Evolutionary conservation across 805 yeast genomes (phyloP).

Genomic region (Metschnikowia santaceciliae): DNA sequence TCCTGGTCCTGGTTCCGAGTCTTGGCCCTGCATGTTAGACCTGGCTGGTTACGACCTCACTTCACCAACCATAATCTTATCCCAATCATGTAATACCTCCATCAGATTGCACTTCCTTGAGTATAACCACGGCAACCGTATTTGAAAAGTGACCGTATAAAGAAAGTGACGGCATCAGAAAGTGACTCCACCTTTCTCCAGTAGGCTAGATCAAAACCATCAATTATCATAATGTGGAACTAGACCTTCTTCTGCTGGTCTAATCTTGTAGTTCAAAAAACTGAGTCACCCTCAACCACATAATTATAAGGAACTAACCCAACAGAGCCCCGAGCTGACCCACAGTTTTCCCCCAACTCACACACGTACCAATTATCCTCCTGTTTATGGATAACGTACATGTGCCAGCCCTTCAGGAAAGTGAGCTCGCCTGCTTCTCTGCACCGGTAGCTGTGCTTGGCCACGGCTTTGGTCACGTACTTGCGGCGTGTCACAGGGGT

Average conservation of each 20-base stretch:
- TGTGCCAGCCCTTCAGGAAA: constrained; percentile 40
- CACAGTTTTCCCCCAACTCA: constrained; percentile 36
- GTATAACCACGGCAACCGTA: too few species aligned
- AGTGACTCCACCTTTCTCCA: too few species aligned
- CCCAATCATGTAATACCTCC: too few species aligned
- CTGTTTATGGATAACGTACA: constrained; percentile 40
- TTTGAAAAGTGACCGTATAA: too few species aligned
- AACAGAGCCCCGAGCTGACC: constrained; percentile 29
- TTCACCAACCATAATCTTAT: too few species aligned
- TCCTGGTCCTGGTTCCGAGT: too few species aligned
- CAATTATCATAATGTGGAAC: neutral
- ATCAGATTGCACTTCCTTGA: too few species aligned
- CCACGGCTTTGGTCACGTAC: constrained; percentile 34
- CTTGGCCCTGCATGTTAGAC: too few species aligned
- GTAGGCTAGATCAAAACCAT: neutral
- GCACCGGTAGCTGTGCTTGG: constrained; percentile 37
- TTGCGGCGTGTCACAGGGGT: constrained; percentile 32
- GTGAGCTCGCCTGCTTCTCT: constrained; percentile 39
- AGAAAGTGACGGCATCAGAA: too few species aligned
- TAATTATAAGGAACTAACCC: constrained; percentile 45
- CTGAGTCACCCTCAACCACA: constrained; percentile 29
- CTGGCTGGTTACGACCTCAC: too few species aligned
- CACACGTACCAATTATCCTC: constrained; percentile 44
- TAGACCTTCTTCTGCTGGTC: too few species aligned
- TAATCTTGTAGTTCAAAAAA: constrained; percentile 5